Conservation (phyloP, 441 rosid species). For the Brassica hybrid region DNA sequence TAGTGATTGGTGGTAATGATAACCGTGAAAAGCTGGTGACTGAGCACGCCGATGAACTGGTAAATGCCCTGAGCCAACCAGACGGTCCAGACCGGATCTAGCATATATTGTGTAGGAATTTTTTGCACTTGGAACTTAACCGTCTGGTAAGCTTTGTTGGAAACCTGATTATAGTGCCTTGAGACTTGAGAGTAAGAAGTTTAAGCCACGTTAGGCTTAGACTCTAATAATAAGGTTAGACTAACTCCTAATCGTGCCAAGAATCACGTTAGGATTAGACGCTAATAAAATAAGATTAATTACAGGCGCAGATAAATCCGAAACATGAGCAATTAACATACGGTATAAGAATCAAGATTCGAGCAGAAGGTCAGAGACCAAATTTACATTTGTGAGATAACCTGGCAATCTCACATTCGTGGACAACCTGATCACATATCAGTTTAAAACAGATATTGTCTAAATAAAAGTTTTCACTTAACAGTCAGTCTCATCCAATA, state of each 20-base stretch:
- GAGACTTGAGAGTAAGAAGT: slow-evolving; percentile 56
- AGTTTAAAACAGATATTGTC: no score
- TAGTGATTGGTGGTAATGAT: slow-evolving; percentile 63
- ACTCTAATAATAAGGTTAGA: slow-evolving; percentile 41
- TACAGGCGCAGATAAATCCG: slow-evolving; percentile 56
- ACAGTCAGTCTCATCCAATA: no score
- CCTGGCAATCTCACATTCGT: no score
- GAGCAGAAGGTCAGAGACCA: background rate
- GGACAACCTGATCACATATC: no score
- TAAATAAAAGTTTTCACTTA: background rate
- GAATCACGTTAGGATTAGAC: background rate
- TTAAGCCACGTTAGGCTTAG: slow-evolving; percentile 70
- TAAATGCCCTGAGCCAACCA: slow-evolving; percentile 61
- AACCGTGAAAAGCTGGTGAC: slow-evolving; percentile 66
- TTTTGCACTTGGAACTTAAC: slow-evolving; percentile 62
- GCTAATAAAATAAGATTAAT: no score
- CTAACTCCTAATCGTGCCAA: background rate
- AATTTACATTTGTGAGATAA: no score
- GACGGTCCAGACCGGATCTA: slow-evolving; percentile 42
- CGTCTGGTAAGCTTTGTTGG: slow-evolving; percentile 65
- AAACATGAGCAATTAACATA: slow-evolving; percentile 70
- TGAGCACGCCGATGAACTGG: slow-evolving; percentile 63
- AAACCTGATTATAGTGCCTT: slow-evolving; percentile 70
- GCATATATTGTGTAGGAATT: slow-evolving; percentile 46
- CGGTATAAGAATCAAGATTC: slow-evolving; percentile 70